phyloP scores from a whole-genome alignment of 495 filamentous ascomycete genomes.

The Penicillium macrosclerotiorum region DNA sequence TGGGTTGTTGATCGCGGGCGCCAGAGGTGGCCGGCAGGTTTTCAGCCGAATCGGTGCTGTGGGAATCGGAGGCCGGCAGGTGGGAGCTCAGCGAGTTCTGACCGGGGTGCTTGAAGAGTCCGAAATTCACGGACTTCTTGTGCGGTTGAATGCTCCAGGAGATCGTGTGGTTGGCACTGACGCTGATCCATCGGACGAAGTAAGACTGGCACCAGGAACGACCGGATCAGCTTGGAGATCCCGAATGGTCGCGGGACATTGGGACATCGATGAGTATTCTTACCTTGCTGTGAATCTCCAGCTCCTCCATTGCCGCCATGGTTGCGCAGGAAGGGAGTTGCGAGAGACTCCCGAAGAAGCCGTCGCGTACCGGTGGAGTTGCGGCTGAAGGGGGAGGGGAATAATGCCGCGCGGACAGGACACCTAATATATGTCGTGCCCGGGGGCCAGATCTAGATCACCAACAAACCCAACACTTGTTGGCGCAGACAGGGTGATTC shows the following conservation, averaged over 20 bases:
- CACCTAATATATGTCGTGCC: too few species aligned
- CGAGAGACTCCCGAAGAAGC: slow-evolving; percentile 14
- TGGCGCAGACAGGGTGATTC: too few species aligned
- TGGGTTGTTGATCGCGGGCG: slow-evolving; percentile 49
- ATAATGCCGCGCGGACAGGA: slow-evolving; percentile 5
- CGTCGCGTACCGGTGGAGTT: slow-evolving; percentile 22
- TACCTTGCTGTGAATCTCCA: slow-evolving; percentile 98
- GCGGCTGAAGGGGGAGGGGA: slow-evolving; percentile 26
- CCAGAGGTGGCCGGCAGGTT: slow-evolving; percentile 29
- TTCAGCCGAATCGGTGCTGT: slow-evolving; percentile 43
- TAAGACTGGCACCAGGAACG: slow-evolving; percentile 67
- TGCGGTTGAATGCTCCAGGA: slow-evolving; percentile 97
- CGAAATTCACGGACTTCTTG: slow-evolving; percentile 97
- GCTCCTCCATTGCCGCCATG: slow-evolving; percentile 95
- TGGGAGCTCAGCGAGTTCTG: slow-evolving; percentile 51
- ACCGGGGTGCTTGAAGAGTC: slow-evolving; percentile 93
- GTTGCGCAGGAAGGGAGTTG: slow-evolving; percentile 17
- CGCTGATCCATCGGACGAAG: slow-evolving; percentile 94
- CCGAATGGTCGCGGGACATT: too few species aligned
- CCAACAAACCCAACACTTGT: too few species aligned
- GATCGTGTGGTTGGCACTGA: slow-evolving; percentile 83
- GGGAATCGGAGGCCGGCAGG: slow-evolving; percentile 39
- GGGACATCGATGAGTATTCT: too few species aligned
- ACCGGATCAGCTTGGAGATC: not conserved
- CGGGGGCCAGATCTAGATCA: too few species aligned